These are phyloP conservation scores for Paracorniculantispora psalliotae DNA, from an alignment of 2,329 filamentous ascomycete genomes.

Conservation along the genomic window DNA sequence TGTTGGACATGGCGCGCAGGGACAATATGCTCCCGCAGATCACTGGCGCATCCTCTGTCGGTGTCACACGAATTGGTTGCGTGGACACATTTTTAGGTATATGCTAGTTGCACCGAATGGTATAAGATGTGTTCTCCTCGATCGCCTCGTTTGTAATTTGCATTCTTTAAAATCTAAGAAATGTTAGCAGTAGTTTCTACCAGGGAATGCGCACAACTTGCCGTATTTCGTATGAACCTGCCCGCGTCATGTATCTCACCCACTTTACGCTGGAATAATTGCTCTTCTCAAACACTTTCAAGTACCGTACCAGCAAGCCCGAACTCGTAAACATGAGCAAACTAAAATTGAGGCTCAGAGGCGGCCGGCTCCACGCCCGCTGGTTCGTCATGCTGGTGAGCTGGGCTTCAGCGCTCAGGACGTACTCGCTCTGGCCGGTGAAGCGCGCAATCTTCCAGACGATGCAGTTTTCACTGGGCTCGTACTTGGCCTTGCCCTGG, in stretches of 20 bases:
- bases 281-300: conserved; percentile 99
- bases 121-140: background rate
- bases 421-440: conserved; percentile 94
- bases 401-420: conserved; percentile 87
- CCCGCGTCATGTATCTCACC: conserved; percentile 98
- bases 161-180: conserved; percentile 27
- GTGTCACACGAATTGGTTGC: too few relatives aligned
- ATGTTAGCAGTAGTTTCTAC: conserved; percentile 13
- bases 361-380: conserved; percentile 92
- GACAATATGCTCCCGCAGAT: too few relatives aligned
- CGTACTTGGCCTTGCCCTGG: conserved; percentile 97
- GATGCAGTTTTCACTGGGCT: conserved; percentile 95
- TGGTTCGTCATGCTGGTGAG: conserved; percentile 97
- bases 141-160: background rate
- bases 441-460: conserved; percentile 99
- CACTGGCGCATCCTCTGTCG: too few relatives aligned
- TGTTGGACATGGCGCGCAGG: background rate
- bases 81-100: background rate
- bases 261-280: conserved; percentile 99
- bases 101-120: background rate
- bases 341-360: conserved; percentile 85
- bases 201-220: conserved; percentile 33
- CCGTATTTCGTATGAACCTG: conserved; percentile 96
- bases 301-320: conserved; percentile 82
- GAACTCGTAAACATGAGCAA: conserved; percentile 98